Evolutionary conservation across 108 stramenopile genomes (phyloP).

Genomic region (Stephanodiscus minutulus): DNA sequence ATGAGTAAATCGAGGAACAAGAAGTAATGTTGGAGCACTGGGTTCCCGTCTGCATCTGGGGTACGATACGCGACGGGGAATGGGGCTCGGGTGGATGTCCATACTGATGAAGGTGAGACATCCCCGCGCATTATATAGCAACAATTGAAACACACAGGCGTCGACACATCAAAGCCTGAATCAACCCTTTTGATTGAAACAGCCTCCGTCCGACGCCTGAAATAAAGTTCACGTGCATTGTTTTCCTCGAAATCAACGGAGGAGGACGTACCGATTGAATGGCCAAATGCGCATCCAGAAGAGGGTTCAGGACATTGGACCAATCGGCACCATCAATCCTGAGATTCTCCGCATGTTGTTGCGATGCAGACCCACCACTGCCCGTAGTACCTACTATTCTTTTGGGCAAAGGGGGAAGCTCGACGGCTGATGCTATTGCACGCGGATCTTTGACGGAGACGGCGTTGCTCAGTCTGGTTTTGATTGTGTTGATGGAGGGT

Average conservation of each 20-base stretch:
- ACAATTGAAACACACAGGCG: slow-evolving; percentile 7
- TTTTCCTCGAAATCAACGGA: background rate
- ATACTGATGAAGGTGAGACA: slow-evolving; percentile 41
- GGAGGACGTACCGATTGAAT: slow-evolving; percentile 58
- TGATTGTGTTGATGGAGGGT: slow-evolving; percentile 32
- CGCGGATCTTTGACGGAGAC: slow-evolving; percentile 45
- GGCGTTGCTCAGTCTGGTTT: slow-evolving; percentile 40
- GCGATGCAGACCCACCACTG: background rate
- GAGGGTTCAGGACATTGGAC: slow-evolving; percentile 58
- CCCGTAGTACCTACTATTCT: background rate
- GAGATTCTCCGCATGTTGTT: slow-evolving; percentile 43
- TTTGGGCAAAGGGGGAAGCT: slow-evolving; percentile 41
- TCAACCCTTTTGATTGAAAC: slow-evolving; percentile 51
- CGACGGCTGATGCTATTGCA: slow-evolving; percentile 43
- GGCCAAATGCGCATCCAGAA: slow-evolving; percentile 62
- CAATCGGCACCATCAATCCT: slow-evolving; percentile 63
- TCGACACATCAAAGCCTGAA: background rate
- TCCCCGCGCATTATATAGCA: slow-evolving; percentile 49
- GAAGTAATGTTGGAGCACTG: slow-evolving; percentile 51
- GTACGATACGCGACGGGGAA: slow-evolving; percentile 35
- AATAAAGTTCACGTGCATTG: slow-evolving; percentile 20
- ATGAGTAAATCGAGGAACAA: no score
- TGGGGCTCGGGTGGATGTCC: slow-evolving; percentile 49
- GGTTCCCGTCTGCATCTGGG: slow-evolving; percentile 44
- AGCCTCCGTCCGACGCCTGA: slow-evolving; percentile 5